Evolutionary conservation across 2,329 filamentous ascomycete species (phyloP).

Genomic region (Pseudogymnoascus sp.): DNA sequence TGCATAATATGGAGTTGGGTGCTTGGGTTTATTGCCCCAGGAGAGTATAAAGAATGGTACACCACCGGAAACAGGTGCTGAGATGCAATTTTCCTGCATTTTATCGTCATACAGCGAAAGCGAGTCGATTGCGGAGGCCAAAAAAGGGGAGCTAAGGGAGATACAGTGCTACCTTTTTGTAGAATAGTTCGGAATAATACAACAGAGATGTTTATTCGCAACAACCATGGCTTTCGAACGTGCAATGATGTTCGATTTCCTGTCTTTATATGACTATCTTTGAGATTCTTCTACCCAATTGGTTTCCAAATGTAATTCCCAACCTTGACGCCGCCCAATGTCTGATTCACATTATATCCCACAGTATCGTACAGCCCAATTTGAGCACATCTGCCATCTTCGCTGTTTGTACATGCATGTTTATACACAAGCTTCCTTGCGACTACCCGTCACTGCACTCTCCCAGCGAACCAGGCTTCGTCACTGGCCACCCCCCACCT

Average conservation of each 20-base stretch:
- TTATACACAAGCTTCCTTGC: conserved; percentile 3
- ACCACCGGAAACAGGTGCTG: conserved; percentile 4
- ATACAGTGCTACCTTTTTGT: conserved; percentile 1
- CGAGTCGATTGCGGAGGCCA: not conserved
- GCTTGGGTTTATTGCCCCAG: conserved; percentile 7
- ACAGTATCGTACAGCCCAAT: not conserved
- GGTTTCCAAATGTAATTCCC: not conserved
- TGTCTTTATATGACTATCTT: not conserved
- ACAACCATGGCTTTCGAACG: not conserved
- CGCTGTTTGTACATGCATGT: not conserved
- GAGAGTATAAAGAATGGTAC: conserved; percentile 7
- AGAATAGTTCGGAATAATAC: not conserved
- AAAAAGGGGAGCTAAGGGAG: not conserved
- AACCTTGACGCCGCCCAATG: not conserved
- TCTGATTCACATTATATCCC: not conserved
- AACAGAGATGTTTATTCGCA: not conserved
- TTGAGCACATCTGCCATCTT: not conserved
- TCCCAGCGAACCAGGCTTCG: not conserved
- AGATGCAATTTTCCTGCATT: conserved; percentile 9
- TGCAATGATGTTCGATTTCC: not conserved
- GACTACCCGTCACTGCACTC: conserved; percentile 1
- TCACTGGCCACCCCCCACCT: conserved; percentile 1
- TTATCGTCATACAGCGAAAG: conserved; percentile 7
- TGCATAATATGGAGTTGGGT: conserved; percentile 9
- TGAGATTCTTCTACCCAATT: not conserved